phyloP scores from a whole-genome alignment of 1,139 yeast genomes.

The Taphrina betulina region DNA sequence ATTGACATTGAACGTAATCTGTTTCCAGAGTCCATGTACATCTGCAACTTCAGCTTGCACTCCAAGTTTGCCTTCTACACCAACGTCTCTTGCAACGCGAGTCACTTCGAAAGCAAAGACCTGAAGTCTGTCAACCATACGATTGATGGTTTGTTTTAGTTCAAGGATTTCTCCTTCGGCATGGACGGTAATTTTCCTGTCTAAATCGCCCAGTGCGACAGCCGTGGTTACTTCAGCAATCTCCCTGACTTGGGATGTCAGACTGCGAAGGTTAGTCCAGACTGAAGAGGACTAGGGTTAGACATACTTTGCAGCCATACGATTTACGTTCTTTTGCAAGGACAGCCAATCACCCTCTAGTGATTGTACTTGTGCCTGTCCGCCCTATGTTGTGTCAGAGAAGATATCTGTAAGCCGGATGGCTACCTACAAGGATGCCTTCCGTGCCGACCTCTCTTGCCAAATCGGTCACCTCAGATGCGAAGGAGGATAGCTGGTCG shows the following conservation, averaged over 20 bases:
- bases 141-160: too few relatives aligned
- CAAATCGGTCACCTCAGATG: slow-evolving; percentile 81
- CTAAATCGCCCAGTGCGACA: too few relatives aligned
- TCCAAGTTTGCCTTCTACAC: too few relatives aligned
- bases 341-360: slow-evolving; percentile 95
- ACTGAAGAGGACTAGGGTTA: too few relatives aligned
- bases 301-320: slow-evolving; percentile 89
- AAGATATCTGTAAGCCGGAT: slow-evolving; percentile 86
- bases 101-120: too few relatives aligned
- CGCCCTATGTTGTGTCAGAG: slow-evolving; percentile 83
- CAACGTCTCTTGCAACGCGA: too few relatives aligned
- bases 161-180: too few relatives aligned
- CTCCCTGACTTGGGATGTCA: slow-evolving; percentile 48
- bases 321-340: slow-evolving; percentile 81
- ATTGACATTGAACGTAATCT: slow-evolving; percentile 86
- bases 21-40: slow-evolving; percentile 92
- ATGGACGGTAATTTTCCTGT: too few relatives aligned
- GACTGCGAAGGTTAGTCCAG: too few relatives aligned
- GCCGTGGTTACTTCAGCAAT: neutral
- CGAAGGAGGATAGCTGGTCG: slow-evolving; percentile 82
- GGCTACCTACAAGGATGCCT: slow-evolving; percentile 84
- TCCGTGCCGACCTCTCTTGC: slow-evolving; percentile 88
- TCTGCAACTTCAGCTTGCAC: too few relatives aligned
- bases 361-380: slow-evolving; percentile 87
- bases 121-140: too few relatives aligned